These are phyloP conservation scores for Microdochium trichocladiopsis DNA, from an alignment of 2,329 filamentous ascomycete genomes.

Conservation along the genomic window DNA sequence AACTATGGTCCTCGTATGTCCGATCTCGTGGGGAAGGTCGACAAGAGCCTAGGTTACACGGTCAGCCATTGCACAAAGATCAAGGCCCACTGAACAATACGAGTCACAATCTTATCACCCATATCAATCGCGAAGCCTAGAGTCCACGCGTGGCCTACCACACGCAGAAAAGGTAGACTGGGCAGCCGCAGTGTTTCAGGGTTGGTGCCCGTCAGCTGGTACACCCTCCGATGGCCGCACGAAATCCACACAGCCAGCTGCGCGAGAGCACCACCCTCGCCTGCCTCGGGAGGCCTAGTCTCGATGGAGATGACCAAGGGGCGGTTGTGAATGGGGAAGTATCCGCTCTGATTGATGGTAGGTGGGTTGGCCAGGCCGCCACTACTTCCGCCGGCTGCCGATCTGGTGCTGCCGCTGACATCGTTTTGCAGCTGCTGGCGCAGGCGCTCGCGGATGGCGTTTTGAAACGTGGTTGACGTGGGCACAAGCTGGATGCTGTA, in stretches of 20 bases:
- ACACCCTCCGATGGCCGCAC: background rate
- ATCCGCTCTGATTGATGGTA: background rate
- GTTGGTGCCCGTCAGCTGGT: background rate
- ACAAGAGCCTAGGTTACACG: background rate
- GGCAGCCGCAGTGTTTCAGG: background rate
- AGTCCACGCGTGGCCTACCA: background rate
- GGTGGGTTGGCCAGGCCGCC: background rate
- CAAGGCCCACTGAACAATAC: background rate
- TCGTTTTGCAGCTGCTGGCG: background rate
- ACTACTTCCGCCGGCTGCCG: background rate
- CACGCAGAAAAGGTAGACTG: background rate
- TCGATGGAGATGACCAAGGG: background rate
- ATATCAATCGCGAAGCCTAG: background rate
- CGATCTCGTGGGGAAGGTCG: background rate
- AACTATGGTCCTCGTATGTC: background rate
- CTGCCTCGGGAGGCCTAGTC: background rate
- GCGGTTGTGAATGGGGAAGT: background rate
- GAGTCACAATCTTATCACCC: background rate
- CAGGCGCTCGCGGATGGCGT: background rate
- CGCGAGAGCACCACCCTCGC: background rate
- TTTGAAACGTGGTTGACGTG: background rate
- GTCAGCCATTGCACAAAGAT: background rate
- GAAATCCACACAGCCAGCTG: background rate
- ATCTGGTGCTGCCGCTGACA: background rate
- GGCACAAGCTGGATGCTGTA: background rate